Evolutionary conservation across 768 basidiomycete species (phyloP), one percentile per base, ranked within the genome.

Genomic region (Cystobasidium tubakii): DNA sequence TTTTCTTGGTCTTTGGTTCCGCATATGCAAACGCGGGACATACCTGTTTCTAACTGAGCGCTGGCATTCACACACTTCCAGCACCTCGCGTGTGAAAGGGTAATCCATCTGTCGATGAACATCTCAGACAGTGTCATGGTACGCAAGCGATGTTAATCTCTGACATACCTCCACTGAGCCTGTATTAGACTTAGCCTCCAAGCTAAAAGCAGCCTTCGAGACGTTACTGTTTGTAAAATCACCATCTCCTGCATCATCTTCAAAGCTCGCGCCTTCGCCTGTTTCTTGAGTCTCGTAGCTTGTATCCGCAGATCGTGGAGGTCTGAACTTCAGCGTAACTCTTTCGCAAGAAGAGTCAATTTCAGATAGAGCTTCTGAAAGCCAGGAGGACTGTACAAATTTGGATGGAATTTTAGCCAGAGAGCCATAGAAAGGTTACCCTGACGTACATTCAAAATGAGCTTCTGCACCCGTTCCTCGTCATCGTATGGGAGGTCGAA

Each of bases 71-170:
- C 96, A 92, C 0, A 88, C 86, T 81, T 96, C 92, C 34, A 97
- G 84, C 0, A 98, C 90, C 63, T 96, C 92, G 62, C 86, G 85
- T 78, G 95, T 92, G 77, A 91, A 92, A 1, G 92, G 92, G 75
- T 94, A 98, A 82, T 99, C 94, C 88, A 97, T 91, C 92, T 94
- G 27, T 21, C 21, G n/a, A n/a, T n/a, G n/a, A n/a, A n/a, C n/a
- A n/a, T n/a, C n/a, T n/a, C n/a, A n/a, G n/a, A n/a, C n/a, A n/a
- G n/a, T n/a, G n/a, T n/a, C n/a, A n/a, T n/a, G n/a, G n/a, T n/a
- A n/a, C n/a, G n/a, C n/a, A n/a, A n/a, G n/a, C n/a, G n/a, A n/a
- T n/a, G n/a, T n/a, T n/a, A n/a, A n/a, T n/a, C n/a, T n/a, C 46
- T 50, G 25, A 44, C 29, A 7, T 23, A 50, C 46, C 54, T 57